Percentiles rank a stretch among this genome's conserved stretches.
These are phyloP conservation scores for Grifola frondosa DNA, from an alignment of 1,284 basidiomycete genomes.

Conservation along the genomic window DNA sequence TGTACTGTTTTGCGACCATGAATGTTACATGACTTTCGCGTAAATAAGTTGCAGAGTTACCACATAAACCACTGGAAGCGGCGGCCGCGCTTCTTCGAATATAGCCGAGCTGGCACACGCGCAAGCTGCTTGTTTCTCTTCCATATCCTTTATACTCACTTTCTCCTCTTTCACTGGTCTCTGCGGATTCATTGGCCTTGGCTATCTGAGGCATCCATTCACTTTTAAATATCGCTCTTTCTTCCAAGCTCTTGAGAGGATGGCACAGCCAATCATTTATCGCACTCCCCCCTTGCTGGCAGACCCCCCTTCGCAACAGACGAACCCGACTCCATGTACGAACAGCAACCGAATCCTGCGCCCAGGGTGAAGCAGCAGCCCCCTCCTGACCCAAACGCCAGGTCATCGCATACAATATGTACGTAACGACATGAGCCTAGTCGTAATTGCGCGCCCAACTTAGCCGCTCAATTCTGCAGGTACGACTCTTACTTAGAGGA, in stretches of 20 bases:
- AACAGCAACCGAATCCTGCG: constrained; percentile 39
- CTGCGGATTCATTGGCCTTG: constrained; percentile 18
- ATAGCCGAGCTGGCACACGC: constrained; percentile 3
- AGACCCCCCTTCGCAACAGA: constrained; percentile 69
- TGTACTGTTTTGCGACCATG: no score
- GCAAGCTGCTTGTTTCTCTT: constrained; percentile 15
- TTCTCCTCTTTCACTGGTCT: constrained; percentile 11
- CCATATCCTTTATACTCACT: constrained; percentile 14
- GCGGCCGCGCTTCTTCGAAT: no score
- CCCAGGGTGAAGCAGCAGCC: constrained; percentile 38
- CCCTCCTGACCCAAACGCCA: constrained; percentile 42
- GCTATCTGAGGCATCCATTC: constrained; percentile 34
- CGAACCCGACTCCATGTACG: constrained; percentile 60
- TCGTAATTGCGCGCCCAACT: background rate
- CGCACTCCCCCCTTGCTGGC: constrained; percentile 50
- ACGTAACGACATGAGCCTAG: constrained; percentile 30
- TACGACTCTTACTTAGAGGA: constrained; percentile 62
- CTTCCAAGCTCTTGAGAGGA: constrained; percentile 13
- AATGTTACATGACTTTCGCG: no score
- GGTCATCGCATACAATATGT: constrained; percentile 68
- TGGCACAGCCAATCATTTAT: constrained; percentile 33
- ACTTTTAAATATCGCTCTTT: constrained; percentile 27
- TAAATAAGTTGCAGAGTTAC: no score
- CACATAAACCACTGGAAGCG: no score
- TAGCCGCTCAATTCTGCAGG: constrained; percentile 36